Base-by-base conservation (phyloP, 768 basidiomycete species). In the Lyophyllum atratum region DNA sequence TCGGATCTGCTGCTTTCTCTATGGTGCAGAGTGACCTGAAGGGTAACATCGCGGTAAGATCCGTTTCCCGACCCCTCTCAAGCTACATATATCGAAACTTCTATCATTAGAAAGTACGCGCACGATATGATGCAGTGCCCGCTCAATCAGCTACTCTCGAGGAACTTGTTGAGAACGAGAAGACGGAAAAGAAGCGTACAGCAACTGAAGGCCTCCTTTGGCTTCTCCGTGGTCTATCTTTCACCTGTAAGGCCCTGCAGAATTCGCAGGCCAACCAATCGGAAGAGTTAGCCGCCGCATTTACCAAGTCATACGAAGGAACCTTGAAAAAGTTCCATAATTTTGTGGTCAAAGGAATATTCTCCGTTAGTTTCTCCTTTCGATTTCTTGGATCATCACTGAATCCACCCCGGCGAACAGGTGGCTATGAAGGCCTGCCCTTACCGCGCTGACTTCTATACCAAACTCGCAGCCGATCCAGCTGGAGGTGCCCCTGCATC, bases 201-300 rank as follows among this genome's bases (percentile, higher is more conserved):
- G 93, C 96, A 2, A 97, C 95, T 0, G 89, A 95, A 67, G 95
- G 93, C 15, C 81, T 98, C 53, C 75, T 98, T 74, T 99, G 97
- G 97, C 83, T 99, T 48, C 81, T 95, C 47, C 86, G 95, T 28
- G 97, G 94, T 2, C 83, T 95, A 51, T 83, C 85, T 26, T 99
- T 99, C 78, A 99, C 96, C 31, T 85, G 87, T 73, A 78, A 83
- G 55, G 90, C 90, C 0, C 83, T 99, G 24, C 81, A 89, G 60
- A 75, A 80, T 44, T 83, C 88, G 0, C 89, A 93, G 65, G 78
- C 75, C 3, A 82, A 95, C 72, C 76, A 83, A 44, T 67, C 68
- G 1, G 69, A 76, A 46, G 90, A 94, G 68, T 84, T 99, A 14
- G 65, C 84, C 2, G 74, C 61, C 0, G 90, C 90, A 19, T 99